Evolutionary conservation across 768 basidiomycete genomes (phyloP), one percentile per base, ranked within the genome.

Genomic region (Dacryopinax spathularia): DNA sequence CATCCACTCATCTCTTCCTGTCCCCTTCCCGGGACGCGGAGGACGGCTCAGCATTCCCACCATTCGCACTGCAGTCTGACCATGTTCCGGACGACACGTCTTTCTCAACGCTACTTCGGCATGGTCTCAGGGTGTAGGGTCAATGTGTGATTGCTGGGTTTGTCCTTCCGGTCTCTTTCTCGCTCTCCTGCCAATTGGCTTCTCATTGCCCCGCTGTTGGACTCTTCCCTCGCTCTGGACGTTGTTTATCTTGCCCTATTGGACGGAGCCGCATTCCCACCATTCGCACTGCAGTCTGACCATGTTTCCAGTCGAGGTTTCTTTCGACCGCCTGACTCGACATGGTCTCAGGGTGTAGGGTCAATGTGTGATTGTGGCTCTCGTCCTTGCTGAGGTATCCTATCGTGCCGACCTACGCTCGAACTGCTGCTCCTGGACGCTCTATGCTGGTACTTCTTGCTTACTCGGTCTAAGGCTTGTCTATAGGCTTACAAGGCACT

Each of bases 81-180:
- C 48, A 56, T 56, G 48, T 29, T 18, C 18, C 25, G 3, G 48
- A 56, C 9, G 25, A 13, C 13, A 13, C 16, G 6, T 22, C 10
- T 31, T 56, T 29, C 18, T 27, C 13, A 29, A 6, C 15, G 48
- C 25, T 13, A 20, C 7, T 13, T 20, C 48, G 12, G 48, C 13
- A 56, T 56, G 48, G 25, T 29, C 48, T 27, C 48, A 27, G 48
- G 48, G 48, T 56, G 48, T 56, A 56, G 48, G 48, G 48, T 56
- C 48, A 56, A 56, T 56, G 29, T 56, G 48, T 56, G 39, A 41
- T 18, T 6, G 39, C 39, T 15, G 22, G 4, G 22, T 22, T 41
- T 22, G 18, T 41, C 39, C 39, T 41, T 6, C 22, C 39, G 39
- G 22, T 22, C 22, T 41, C 18, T 41, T 22, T 18, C 7, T 41